Base-by-base conservation (phyloP, 2,329 filamentous ascomycete species). In the Alternaria triticina region DNA sequence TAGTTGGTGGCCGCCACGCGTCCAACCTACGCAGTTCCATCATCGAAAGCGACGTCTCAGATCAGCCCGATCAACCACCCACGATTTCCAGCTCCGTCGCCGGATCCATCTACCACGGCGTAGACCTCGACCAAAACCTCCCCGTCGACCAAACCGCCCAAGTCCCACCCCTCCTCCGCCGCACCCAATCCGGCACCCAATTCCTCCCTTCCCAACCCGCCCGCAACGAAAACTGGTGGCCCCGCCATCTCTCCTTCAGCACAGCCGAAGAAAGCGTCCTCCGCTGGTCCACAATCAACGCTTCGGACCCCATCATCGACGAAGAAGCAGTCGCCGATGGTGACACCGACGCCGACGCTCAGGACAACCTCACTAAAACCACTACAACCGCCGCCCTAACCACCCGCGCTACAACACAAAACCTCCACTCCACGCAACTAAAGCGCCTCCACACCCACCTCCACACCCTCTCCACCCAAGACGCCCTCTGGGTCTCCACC, bases 261-360 rank as follows among this genome's bases (percentile, higher is more conserved):
- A 86, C 90, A 47, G 91, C 90, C 1, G 91, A 92, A 79, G 90
- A 93, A 64, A 91, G 89, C n/a, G 81, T 94, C 8, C 81, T 94
- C 1, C 83, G 81, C 15, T 94, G 91, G 91, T 47, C 56, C 2
- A 62, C 59, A 62, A 61, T 74, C 17, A 58, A 66, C 30, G 77
- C 78, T 12, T 30, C 59, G 62, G 11, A 22, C 3, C 36, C 36
- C 44, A 20, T 13, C 43, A 17, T 12, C 9, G 46, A 66, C 15
- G 66, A 70, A 49, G 77, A 80, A 30, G 62, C 68, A 11, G 33
- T 61, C 12, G 58, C 62, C 5, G 22, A 33, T 33, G 30, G 15
- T 8, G 33, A n/a, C 15, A 13, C 13, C 30, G 30, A 4, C 30
- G 7, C 33, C 15, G 33, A 28, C 10, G 11, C 40, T 1, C 9